Conservation (phyloP, 129 eudicot genomes). For the Arctium minus region DNA sequence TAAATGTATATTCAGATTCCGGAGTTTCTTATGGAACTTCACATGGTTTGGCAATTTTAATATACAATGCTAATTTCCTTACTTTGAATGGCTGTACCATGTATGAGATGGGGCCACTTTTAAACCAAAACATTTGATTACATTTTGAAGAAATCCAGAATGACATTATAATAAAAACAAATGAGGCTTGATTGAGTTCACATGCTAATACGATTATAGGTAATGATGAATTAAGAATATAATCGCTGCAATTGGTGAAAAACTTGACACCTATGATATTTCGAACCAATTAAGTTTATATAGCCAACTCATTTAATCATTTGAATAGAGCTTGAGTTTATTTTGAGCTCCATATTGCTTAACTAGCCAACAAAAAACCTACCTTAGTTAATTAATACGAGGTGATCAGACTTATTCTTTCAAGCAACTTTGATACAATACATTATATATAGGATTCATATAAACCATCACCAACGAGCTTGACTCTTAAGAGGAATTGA, state of each 20-base stretch:
- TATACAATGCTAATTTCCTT: background rate
- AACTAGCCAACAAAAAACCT: too few species aligned
- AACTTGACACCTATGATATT: background rate
- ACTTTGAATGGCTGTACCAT: background rate
- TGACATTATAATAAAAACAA: background rate
- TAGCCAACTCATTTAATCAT: background rate
- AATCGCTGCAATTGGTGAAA: background rate
- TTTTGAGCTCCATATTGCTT: too few species aligned
- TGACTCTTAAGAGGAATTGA: too few species aligned
- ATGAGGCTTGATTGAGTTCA: background rate
- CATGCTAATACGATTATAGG: slow-evolving; percentile 11
- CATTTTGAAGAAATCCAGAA: background rate
- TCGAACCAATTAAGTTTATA: background rate
- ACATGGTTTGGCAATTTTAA: slow-evolving; percentile 1
- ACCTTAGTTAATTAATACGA: too few species aligned
- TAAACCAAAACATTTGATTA: background rate
- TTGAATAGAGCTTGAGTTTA: too few species aligned
- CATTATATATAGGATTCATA: too few species aligned
- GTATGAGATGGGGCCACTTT: background rate
- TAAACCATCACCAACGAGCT: too few species aligned
- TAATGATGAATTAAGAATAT: background rate
- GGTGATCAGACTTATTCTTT: too few species aligned
- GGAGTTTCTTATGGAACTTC: background rate
- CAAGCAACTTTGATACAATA: too few species aligned
- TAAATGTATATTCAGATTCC: background rate